Base-by-base conservation (phyloP, 768 basidiomycete species). In the Gloeophyllum trabeum region DNA sequence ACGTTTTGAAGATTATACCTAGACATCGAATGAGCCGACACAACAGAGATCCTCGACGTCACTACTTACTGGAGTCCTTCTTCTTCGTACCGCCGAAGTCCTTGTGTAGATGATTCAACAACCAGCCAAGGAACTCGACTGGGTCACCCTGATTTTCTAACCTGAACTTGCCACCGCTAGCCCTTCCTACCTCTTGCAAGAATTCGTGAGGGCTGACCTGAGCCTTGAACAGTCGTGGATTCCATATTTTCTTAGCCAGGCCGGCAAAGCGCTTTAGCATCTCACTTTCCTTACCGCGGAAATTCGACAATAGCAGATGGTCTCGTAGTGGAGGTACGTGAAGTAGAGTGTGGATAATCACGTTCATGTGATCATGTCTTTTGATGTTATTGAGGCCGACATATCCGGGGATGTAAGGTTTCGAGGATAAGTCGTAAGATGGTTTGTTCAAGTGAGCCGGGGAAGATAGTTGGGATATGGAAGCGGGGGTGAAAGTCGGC, bases 181-280 rank as follows among this genome's bases (percentile, higher is more conserved):
- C 82, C 48, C 90, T 73, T 51, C 84, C 82, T 43, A 98, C 93
- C 63, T 98, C 96, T 61, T 99, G 96, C 43, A 99, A 64, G 59
- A 98, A 92, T 58, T 99, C 96, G 58, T 99, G 96, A n/a, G 96
- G 96, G 51, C 83, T 88, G 51, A 97, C 92, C 71, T 99, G 96
- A 46, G 86, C 83, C 61, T 99, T 99, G 76, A 99, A 99, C 43
- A 94, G 64, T 40, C 81, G 70, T 6, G 93, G 90, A 61, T 96
- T 98, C 96, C 96, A 99, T 28, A 97, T 56, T 62, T 98, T 92
- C 61, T 90, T 90, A 2, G 89, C 81, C 16, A 99, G 72, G 10
- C 75, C 70, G 14, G 88, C 81, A 53, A 98, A 89, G 19, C 96
- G 80, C 53, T 79, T 83, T 32, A 97, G 66, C 42, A 98, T 75